These are phyloP conservation scores for Cytospora mali DNA, from an alignment of 2,329 filamentous ascomycete species.

Conservation along the genomic window DNA sequence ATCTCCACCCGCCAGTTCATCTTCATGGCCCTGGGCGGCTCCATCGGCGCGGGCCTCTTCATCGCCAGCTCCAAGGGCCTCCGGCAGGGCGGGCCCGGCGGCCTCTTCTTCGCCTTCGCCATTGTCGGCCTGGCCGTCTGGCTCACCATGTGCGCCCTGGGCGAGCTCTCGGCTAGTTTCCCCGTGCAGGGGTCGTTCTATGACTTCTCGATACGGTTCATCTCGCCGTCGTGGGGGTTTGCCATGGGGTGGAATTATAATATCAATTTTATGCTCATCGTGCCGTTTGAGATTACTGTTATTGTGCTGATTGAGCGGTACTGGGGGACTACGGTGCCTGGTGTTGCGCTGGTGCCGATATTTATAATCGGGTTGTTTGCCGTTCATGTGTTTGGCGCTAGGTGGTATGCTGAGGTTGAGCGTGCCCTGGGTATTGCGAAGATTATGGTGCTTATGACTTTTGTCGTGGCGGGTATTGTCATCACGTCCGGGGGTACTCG, in stretches of 20 bases:
- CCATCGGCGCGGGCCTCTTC: constrained; percentile 42
- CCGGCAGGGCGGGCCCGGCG: constrained; percentile 37
- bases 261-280: constrained; percentile 41
- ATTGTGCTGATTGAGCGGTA: constrained; percentile 38
- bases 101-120: constrained; percentile 38
- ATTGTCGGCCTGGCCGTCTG: constrained; percentile 39
- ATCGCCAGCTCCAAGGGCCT: constrained; percentile 39
- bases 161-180: constrained; percentile 38
- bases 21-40: constrained; percentile 41
- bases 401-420: constrained; percentile 51
- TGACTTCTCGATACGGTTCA: constrained; percentile 42
- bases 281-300: constrained; percentile 43
- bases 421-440: constrained; percentile 57
- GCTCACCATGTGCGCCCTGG: constrained; percentile 36
- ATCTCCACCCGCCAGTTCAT: constrained; percentile 42
- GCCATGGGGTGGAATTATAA: constrained; percentile 46
- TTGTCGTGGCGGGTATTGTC: constrained; percentile 59
- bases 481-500: constrained; percentile 50
- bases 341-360: constrained; percentile 40
- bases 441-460: constrained; percentile 54
- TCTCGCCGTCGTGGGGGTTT: constrained; percentile 43
- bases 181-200: constrained; percentile 44
- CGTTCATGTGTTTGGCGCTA: constrained; percentile 46
- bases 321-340: constrained; percentile 35
- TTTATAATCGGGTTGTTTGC: constrained; percentile 45